A percentile compares a stretch with the other conserved stretches of the same genome.
Conservation (phyloP, 148 eudicot species). For the Chenopodium quinoa region DNA sequence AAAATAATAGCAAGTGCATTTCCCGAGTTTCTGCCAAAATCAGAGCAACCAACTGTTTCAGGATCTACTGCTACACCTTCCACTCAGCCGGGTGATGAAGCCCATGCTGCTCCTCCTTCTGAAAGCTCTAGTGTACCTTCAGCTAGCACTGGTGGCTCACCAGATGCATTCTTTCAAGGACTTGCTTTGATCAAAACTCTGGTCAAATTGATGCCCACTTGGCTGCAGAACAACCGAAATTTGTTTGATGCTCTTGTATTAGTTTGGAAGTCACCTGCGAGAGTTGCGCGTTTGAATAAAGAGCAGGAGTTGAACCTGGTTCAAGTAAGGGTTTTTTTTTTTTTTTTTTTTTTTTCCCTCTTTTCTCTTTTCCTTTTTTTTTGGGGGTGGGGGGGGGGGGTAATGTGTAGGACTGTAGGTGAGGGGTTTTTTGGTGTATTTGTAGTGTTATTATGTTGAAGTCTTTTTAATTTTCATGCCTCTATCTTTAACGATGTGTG, state of each 20-base stretch:
- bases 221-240: constrained; percentile 83
- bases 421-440: not conserved
- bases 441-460: not conserved
- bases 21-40: constrained; percentile 59
- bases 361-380: no score
- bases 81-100: constrained; percentile 50
- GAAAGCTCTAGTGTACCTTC: constrained; percentile 54
- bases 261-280: constrained; percentile 89
- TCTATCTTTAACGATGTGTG: not conserved
- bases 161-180: constrained; percentile 94
- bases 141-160: constrained; percentile 35
- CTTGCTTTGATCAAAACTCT: constrained; percentile 78
- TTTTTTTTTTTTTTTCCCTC: not conserved
- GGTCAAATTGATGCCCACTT: constrained; percentile 88
- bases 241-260: constrained; percentile 80
- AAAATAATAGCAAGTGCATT: constrained; percentile 80
- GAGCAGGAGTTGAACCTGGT: constrained; percentile 90
- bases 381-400: not conserved
- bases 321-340: constrained; percentile 45
- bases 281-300: constrained; percentile 77
- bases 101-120: constrained; percentile 43
- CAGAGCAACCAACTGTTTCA: constrained; percentile 53
- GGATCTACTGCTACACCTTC: constrained; percentile 49
- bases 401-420: not conserved
- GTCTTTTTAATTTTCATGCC: not conserved